Percentiles rank a stretch among this genome's conserved stretches.
Conservation (phyloP, 2,329 filamentous ascomycete genomes). For the Pseudocercospora fuligena region DNA sequence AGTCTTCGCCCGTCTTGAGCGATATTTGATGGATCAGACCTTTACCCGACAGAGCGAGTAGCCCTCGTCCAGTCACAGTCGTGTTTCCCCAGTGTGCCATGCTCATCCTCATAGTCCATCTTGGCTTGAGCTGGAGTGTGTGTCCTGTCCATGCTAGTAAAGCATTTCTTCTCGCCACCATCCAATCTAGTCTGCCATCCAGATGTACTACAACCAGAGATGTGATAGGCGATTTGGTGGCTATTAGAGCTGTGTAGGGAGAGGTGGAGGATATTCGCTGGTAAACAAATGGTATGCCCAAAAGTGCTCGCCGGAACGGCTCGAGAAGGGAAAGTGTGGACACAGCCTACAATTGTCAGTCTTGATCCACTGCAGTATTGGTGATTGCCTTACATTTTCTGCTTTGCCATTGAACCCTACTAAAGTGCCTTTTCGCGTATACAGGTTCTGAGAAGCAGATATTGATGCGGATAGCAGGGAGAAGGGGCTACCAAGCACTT, state of each 20-base stretch:
- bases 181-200: slow-evolving; percentile 94
- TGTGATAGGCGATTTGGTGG: slow-evolving; percentile 82
- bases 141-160: slow-evolving; percentile 97
- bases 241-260: slow-evolving; percentile 85
- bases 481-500: slow-evolving; percentile 88
- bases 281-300: slow-evolving; percentile 94
- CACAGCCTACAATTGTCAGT: slow-evolving; percentile 64
- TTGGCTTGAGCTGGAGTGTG: slow-evolving; percentile 75
- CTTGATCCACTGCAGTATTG: neutral
- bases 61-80: slow-evolving; percentile 81
- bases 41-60: slow-evolving; percentile 81
- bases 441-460: slow-evolving; percentile 90
- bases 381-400: slow-evolving; percentile 69
- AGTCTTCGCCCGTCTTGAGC: slow-evolving; percentile 81
- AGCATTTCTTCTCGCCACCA: slow-evolving; percentile 83
- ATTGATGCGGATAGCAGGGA: slow-evolving; percentile 92
- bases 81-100: slow-evolving; percentile 92
- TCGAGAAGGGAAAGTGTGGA: slow-evolving; percentile 88
- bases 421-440: slow-evolving; percentile 87
- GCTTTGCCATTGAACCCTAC: slow-evolving; percentile 88
- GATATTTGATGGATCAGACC: slow-evolving; percentile 89
- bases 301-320: slow-evolving; percentile 75
- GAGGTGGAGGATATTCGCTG: slow-evolving; percentile 85
- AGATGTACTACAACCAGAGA: slow-evolving; percentile 87
- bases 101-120: slow-evolving; percentile 73